Evolutionary conservation across 345 rosid genomes (phyloP).

Genomic region (Erysimum cheiranthoides): DNA sequence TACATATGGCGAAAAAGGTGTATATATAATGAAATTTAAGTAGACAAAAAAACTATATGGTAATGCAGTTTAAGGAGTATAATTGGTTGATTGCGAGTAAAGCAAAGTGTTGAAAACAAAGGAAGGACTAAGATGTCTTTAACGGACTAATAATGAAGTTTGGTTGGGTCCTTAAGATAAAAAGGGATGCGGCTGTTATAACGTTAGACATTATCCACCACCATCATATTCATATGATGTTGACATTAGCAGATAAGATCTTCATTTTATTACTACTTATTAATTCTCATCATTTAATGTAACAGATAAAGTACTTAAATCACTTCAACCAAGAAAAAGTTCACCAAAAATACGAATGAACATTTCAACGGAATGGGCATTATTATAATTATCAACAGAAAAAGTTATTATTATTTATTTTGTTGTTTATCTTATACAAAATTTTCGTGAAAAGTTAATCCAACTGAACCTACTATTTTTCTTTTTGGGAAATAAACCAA

Average conservation of each 20-base stretch:
- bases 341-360: constrained; percentile 1
- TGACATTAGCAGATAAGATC: constrained; percentile 40
- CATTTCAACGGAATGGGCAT: background rate
- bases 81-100: constrained; percentile 25
- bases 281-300: constrained; percentile 19
- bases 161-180: constrained; percentile 9
- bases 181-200: constrained; percentile 40
- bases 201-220: constrained; percentile 42
- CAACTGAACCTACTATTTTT: no score
- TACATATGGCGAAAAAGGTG: background rate
- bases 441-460: no score
- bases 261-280: constrained; percentile 2
- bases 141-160: constrained; percentile 3
- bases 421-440: no score
- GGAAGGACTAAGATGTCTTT: constrained; percentile 19
- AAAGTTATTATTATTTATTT: no score
- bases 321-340: constrained; percentile 12
- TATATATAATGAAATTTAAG: background rate
- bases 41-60: background rate
- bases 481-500: no score
- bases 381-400: no score
- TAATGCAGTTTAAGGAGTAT: background rate
- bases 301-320: constrained; percentile 31
- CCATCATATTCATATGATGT: constrained; percentile 39
- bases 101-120: constrained; percentile 28